Percentiles rank a stretch among this genome's conserved stretches.
Conservation (phyloP, 1,139 yeast genomes). For the Candida sp. region DNA sequence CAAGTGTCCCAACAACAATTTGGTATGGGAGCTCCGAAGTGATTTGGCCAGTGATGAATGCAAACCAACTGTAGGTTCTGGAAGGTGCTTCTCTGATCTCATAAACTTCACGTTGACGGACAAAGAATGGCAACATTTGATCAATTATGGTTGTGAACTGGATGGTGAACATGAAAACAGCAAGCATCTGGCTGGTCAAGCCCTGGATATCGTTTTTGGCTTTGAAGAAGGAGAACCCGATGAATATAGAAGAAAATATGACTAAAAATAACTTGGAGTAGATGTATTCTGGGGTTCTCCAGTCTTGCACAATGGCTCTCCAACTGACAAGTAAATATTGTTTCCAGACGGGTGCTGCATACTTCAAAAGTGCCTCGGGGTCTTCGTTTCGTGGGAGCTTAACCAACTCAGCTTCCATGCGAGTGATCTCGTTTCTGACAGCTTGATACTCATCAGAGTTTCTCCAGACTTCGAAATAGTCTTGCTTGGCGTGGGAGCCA, state of each 20-base stretch:
- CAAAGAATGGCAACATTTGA: neutral
- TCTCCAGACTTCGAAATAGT: conserved; percentile 38
- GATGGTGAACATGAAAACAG: conserved; percentile 55
- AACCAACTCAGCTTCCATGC: conserved; percentile 34
- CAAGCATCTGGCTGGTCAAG: conserved; percentile 50
- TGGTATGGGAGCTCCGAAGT: neutral
- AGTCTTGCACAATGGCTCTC: conserved; percentile 36
- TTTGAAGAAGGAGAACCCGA: conserved; percentile 48
- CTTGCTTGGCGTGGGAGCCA: conserved; percentile 37
- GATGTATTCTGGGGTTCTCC: conserved; percentile 46
- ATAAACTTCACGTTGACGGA: neutral
- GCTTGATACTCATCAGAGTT: conserved; percentile 30
- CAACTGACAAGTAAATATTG: conserved; percentile 19
- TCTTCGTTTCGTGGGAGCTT: conserved; percentile 26
- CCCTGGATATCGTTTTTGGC: conserved; percentile 37
- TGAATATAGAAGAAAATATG: conserved; percentile 42
- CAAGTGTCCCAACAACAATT: neutral
- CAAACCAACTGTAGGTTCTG: neutral
- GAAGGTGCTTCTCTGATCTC: neutral
- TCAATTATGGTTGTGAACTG: conserved; percentile 16
- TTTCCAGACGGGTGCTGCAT: conserved; percentile 19
- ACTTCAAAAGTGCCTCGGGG: conserved; percentile 23
- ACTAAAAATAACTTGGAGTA: conserved; percentile 42
- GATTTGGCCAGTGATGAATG: neutral
- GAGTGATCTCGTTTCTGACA: conserved; percentile 22